phyloP scores from a whole-genome alignment of 345 rosid species.

The Punica granatum region DNA sequence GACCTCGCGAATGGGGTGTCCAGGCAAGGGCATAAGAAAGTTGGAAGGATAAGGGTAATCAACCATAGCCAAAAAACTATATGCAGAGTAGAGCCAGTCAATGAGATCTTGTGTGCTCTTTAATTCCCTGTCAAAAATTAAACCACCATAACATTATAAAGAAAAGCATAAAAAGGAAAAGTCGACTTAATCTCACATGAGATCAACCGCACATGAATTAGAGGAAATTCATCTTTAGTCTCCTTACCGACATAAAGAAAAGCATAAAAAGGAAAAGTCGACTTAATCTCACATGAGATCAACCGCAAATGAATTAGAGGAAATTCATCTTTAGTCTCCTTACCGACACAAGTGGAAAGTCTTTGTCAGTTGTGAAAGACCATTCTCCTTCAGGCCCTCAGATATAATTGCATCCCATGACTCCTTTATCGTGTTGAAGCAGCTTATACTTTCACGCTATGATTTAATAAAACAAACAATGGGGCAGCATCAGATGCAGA shows the following conservation, averaged over 20 bases:
- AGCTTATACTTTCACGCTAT: conserved; percentile 82
- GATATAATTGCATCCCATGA: conserved; percentile 60
- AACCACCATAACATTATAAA: conserved; percentile 4
- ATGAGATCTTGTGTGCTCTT: conserved; percentile 50
- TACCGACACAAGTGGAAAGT: conserved; percentile 73
- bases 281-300: neutral
- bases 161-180: neutral
- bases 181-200: neutral
- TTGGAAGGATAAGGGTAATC: conserved; percentile 78
- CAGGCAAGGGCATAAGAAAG: conserved; percentile 96
- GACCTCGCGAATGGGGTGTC: conserved; percentile 91
- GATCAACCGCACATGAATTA: neutral
- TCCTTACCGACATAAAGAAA: conserved; percentile 31
- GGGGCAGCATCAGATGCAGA: neutral
- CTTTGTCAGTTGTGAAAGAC: conserved; percentile 55
- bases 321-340: conserved; percentile 13
- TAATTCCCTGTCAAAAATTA: conserved; percentile 44
- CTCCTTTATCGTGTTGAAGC: conserved; percentile 66
- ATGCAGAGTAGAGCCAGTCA: conserved; percentile 80
- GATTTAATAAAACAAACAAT: neutral
- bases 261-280: neutral
- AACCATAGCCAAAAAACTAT: conserved; percentile 89
- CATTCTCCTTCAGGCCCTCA: conserved; percentile 60
- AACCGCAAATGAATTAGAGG: neutral
- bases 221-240: neutral